Percentiles rank a stretch among this genome's conserved stretches.
Conservation (phyloP, 352 stramenopile genomes). For the Elongisporangium anandrum region DNA sequence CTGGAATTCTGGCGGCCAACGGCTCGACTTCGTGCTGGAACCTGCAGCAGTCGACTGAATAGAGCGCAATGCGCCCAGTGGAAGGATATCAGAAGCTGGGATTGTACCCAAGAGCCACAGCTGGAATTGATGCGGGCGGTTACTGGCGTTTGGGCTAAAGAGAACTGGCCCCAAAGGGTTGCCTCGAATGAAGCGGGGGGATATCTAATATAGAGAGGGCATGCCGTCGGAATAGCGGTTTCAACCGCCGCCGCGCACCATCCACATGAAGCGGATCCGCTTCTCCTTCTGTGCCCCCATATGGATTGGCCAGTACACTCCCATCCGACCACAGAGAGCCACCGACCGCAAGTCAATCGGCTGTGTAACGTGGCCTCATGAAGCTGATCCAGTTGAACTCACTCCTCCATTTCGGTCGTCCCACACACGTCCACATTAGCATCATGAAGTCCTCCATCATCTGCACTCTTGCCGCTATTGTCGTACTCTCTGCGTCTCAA, state of each 20-base stretch:
- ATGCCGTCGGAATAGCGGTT: not conserved
- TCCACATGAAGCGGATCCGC: not conserved
- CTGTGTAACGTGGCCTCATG: not conserved
- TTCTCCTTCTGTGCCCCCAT: not conserved
- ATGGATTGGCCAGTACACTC: not conserved
- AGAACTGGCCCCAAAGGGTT: not conserved
- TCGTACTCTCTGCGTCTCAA: conserved; percentile 14
- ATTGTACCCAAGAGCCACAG: not conserved
- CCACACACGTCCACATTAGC: not conserved
- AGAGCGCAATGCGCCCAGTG: not conserved
- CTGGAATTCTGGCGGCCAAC: not conserved
- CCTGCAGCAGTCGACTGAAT: not conserved
- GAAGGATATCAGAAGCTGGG: not conserved
- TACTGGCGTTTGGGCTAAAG: not conserved
- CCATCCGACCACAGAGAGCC: not conserved
- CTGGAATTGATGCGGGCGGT: not conserved
- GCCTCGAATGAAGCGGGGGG: not conserved
- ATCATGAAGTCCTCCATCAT: not conserved
- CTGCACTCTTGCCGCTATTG: conserved; percentile 9
- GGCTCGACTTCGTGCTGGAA: not conserved
- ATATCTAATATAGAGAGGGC: not conserved
- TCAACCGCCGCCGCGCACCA: not conserved
- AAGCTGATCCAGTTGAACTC: not conserved
- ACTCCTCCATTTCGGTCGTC: not conserved
- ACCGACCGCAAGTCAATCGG: not conserved